phyloP scores from a whole-genome alignment of 805 yeast species.

The Yarrowia sp. region DNA sequence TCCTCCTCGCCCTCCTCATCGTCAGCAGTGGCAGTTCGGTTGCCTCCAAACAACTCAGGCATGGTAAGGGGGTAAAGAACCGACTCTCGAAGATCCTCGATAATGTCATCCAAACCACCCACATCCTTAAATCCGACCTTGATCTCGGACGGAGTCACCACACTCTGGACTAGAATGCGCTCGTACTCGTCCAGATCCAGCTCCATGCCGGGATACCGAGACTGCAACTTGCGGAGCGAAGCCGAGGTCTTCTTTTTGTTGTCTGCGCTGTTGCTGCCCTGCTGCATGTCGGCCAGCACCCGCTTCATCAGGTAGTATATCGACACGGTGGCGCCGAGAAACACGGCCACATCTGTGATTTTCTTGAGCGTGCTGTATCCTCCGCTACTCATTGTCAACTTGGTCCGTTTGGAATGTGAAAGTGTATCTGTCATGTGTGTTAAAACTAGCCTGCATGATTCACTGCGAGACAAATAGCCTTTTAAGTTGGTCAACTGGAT shows the following conservation, averaged over 20 bases:
- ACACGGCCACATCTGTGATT: conserved; percentile 47
- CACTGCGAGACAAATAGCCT: not conserved
- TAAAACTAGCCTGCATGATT: not conserved
- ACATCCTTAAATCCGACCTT: conserved; percentile 72
- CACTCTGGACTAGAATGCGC: conserved; percentile 66
- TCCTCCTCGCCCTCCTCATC: not conserved
- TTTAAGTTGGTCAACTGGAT: not conserved
- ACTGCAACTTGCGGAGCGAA: conserved; percentile 55
- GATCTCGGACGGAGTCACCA: conserved; percentile 82
- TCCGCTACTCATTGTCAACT: not conserved
- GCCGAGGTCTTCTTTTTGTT: conserved; percentile 58
- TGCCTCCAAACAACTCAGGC: conserved; percentile 30
- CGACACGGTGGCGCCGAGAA: conserved; percentile 64
- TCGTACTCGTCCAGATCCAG: conserved; percentile 69
- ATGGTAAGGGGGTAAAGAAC: conserved; percentile 79
- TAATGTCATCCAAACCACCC: conserved; percentile 81
- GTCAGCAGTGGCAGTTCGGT: not conserved
- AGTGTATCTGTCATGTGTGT: not conserved
- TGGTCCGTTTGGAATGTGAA: conserved; percentile 7
- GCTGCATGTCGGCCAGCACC: conserved; percentile 32
- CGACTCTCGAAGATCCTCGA: conserved; percentile 82
- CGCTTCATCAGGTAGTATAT: conserved; percentile 53
- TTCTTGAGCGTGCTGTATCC: conserved; percentile 22
- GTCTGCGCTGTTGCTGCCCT: conserved; percentile 50
- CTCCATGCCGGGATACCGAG: conserved; percentile 54